Conservation (phyloP, 2,329 filamentous ascomycete genomes). For the Ophiosphaerella korrae region DNA sequence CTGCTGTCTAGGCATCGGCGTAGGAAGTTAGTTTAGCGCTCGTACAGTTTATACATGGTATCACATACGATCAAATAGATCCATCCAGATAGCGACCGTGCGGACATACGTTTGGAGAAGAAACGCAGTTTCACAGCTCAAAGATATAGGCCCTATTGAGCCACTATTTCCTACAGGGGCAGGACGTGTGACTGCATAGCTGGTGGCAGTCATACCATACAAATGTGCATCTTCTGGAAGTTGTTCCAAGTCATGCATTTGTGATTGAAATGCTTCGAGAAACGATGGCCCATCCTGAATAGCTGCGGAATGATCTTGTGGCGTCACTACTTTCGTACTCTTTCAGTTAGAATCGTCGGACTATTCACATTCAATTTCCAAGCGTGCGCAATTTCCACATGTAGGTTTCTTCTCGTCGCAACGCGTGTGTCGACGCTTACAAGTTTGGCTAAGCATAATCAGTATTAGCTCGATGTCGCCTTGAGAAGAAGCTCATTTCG, state of each 20-base stretch:
- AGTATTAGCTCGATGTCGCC: too few relatives aligned
- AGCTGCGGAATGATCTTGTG: conserved; percentile 1
- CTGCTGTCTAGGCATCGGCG: conserved; percentile 21
- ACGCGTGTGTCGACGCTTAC: conserved; percentile 41
- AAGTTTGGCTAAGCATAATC: conserved; percentile 28
- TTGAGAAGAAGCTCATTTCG: too few relatives aligned
- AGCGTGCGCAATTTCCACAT: conserved; percentile 40
- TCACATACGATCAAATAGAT: conserved; percentile 23
- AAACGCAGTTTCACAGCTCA: conserved; percentile 39
- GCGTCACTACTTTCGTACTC: conserved; percentile 1
- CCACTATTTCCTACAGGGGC: conserved; percentile 2
- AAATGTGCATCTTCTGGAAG: conserved; percentile 16
- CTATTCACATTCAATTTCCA: conserved; percentile 34
- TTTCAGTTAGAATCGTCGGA: conserved; percentile 27
- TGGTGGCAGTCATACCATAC: conserved; percentile 9
- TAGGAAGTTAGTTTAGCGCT: not conserved
- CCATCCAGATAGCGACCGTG: conserved; percentile 44
- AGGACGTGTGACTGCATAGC: conserved; percentile 17
- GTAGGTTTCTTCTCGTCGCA: conserved; percentile 43
- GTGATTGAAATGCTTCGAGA: conserved; percentile 32
- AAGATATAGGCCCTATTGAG: conserved; percentile 11
- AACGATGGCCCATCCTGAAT: conserved; percentile 6
- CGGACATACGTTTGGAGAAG: conserved; percentile 39
- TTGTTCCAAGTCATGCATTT: conserved; percentile 28
- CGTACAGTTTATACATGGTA: not conserved